Percentiles rank a stretch among this genome's conserved stretches.
These are phyloP conservation scores for Colletotrichum sp. DNA, from an alignment of 2,329 filamentous ascomycete genomes.

Conservation along the genomic window DNA sequence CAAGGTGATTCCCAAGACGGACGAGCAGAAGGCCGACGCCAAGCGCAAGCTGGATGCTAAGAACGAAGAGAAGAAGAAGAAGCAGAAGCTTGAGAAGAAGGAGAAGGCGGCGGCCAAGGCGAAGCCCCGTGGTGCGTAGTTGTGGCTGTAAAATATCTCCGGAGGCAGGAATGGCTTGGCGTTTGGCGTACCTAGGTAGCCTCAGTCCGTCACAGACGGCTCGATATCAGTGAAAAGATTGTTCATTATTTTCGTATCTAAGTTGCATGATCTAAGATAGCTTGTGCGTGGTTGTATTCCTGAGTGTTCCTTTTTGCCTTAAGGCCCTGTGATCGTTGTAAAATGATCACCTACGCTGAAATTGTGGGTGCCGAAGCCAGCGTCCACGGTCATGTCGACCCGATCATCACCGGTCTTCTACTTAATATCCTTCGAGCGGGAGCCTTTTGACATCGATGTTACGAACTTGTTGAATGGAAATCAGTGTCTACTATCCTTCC, in stretches of 20 bases:
- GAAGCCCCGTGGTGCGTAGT: constrained; percentile 72
- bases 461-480: no score
- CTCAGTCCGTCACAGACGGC: not conserved
- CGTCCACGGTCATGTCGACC: not conserved
- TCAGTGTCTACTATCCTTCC: not conserved
- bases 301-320: not conserved
- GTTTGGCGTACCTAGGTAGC: not conserved
- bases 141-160: not conserved
- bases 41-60: constrained; percentile 97
- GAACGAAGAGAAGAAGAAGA: constrained; percentile 92
- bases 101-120: constrained; percentile 91
- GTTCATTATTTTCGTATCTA: not conserved
- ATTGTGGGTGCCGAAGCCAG: not conserved
- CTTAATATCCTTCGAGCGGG: no score
- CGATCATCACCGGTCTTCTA: not conserved
- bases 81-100: constrained; percentile 91
- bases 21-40: constrained; percentile 80
- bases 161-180: not conserved
- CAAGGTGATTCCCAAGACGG: constrained; percentile 88
- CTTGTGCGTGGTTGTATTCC: not conserved
- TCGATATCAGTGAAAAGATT: not conserved
- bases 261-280: not conserved
- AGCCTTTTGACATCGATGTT: no score
- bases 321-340: not conserved
- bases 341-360: not conserved